Conservation (phyloP, 768 basidiomycete genomes). For the Gelatoporia subvermispora region DNA sequence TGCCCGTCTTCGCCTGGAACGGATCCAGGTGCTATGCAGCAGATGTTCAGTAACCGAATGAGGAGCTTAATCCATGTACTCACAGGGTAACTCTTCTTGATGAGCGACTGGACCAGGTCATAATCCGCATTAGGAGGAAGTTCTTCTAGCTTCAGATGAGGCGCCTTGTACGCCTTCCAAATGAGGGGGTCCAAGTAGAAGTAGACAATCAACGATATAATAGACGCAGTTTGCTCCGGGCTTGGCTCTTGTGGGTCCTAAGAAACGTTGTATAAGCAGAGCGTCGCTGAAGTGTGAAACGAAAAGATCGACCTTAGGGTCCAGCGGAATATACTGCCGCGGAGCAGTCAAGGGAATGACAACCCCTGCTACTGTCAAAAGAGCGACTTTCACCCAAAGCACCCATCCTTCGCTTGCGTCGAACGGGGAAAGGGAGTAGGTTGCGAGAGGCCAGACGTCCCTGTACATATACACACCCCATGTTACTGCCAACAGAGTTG, state of each 20-base stretch:
- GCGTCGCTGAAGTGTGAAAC: background rate
- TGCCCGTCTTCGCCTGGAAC: constrained; percentile 16
- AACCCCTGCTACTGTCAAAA: constrained; percentile 41
- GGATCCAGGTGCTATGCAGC: constrained; percentile 27
- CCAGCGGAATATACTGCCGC: constrained; percentile 51
- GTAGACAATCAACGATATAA: constrained; percentile 34
- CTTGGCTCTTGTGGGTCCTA: constrained; percentile 23
- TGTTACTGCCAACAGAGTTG: constrained; percentile 39
- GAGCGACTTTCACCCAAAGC: constrained; percentile 51
- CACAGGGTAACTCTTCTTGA: constrained; percentile 28
- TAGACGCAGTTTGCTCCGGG: constrained; percentile 27
- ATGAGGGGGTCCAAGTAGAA: constrained; percentile 53
- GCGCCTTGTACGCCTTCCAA: constrained; percentile 35
- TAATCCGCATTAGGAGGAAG: constrained; percentile 49
- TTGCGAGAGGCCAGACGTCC: constrained; percentile 56
- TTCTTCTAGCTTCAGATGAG: constrained; percentile 38
- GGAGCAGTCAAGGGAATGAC: constrained; percentile 54
- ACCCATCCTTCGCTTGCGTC: constrained; percentile 44
- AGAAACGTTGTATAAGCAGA: background rate
- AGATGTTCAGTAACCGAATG: background rate
- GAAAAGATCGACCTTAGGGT: constrained; percentile 38
- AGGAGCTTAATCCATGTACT: constrained; percentile 9
- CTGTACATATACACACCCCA: constrained; percentile 51
- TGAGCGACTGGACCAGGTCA: constrained; percentile 31
- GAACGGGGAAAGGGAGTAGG: constrained; percentile 43